Percentiles rank a stretch among this genome's conserved stretches.
Evolutionary conservation across 2,329 filamentous ascomycete species (phyloP).

Genomic region (Annulohypoxylon truncatum): DNA sequence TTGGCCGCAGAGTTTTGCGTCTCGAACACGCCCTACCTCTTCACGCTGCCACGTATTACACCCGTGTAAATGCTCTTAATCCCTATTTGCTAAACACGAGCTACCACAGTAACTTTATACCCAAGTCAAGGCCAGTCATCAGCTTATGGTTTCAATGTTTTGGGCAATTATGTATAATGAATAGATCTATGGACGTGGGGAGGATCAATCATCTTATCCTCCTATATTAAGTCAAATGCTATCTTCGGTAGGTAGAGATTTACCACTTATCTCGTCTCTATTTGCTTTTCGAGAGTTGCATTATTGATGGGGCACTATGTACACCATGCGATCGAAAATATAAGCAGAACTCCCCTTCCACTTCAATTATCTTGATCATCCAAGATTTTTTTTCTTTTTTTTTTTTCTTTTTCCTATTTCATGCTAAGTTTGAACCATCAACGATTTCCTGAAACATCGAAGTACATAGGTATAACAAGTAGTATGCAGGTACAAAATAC

Average conservation of each 20-base stretch:
- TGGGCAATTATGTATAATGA: background rate
- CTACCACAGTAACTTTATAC: slow-evolving; percentile 6
- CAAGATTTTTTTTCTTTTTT: too few relatives aligned
- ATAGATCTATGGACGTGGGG: background rate
- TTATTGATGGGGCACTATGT: background rate
- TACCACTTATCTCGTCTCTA: too few relatives aligned
- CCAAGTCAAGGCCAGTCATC: background rate
- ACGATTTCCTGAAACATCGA: background rate
- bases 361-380: too few relatives aligned
- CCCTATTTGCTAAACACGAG: slow-evolving; percentile 6
- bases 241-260: background rate
- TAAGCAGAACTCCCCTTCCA: too few relatives aligned
- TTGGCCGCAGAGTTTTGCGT: slow-evolving; percentile 12
- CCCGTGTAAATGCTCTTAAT: slow-evolving; percentile 6
- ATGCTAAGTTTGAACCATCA: too few relatives aligned
- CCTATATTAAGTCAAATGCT: background rate
- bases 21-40: slow-evolving; percentile 17
- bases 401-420: too few relatives aligned
- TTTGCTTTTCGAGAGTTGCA: background rate
- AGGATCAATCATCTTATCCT: background rate
- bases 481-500: slow-evolving; percentile 14
- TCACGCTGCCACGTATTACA: slow-evolving; percentile 33
- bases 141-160: background rate
- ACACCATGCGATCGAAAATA: too few relatives aligned
- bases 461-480: background rate